These are phyloP conservation scores for Dactylellina drechsleri DNA, from an alignment of 2,329 filamentous ascomycete species.

Conservation along the genomic window DNA sequence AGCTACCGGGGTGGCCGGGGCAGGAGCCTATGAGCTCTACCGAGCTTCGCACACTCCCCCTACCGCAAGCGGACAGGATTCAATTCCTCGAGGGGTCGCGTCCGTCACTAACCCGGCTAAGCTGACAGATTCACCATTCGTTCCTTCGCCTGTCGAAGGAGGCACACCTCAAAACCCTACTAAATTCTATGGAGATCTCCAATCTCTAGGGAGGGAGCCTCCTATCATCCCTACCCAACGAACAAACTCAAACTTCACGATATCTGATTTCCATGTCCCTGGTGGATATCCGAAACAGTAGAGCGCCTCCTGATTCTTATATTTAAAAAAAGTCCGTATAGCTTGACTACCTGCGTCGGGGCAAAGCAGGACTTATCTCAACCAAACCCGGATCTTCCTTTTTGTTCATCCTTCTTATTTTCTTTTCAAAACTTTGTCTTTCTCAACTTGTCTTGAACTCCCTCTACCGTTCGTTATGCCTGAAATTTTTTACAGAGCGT, in stretches of 20 bases:
- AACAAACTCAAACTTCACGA: slow-evolving; percentile 63
- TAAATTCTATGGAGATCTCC: slow-evolving; percentile 41
- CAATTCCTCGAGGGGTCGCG: slow-evolving; percentile 71
- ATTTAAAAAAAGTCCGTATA: too few species aligned
- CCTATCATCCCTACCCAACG: slow-evolving; percentile 48
- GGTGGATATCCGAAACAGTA: slow-evolving; percentile 70
- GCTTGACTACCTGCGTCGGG: too few species aligned
- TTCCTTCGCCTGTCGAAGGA: slow-evolving; percentile 21
- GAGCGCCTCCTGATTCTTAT: slow-evolving; percentile 29
- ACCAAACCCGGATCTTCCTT: too few species aligned
- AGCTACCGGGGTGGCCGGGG: slow-evolving; percentile 49
- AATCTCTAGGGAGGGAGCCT: slow-evolving; percentile 29
- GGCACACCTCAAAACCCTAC: slow-evolving; percentile 26
- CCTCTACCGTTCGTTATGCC: slow-evolving; percentile 17
- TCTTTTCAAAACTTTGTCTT: too few species aligned
- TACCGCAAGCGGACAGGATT: slow-evolving; percentile 64
- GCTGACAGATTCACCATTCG: slow-evolving; percentile 50
- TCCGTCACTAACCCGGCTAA: slow-evolving; percentile 41
- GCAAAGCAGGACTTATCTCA: too few species aligned
- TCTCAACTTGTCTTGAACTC: too few species aligned
- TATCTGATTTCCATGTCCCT: slow-evolving; percentile 75
- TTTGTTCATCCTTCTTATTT: too few species aligned
- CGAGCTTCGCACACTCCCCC: slow-evolving; percentile 27
- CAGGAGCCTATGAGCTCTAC: slow-evolving; percentile 53
- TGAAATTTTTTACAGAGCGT: slow-evolving; percentile 29